Evolutionary conservation across 2,329 filamentous ascomycete species (phyloP), one percentile per base, ranked within the genome.

Genomic region (Fusarium haematococcum): DNA sequence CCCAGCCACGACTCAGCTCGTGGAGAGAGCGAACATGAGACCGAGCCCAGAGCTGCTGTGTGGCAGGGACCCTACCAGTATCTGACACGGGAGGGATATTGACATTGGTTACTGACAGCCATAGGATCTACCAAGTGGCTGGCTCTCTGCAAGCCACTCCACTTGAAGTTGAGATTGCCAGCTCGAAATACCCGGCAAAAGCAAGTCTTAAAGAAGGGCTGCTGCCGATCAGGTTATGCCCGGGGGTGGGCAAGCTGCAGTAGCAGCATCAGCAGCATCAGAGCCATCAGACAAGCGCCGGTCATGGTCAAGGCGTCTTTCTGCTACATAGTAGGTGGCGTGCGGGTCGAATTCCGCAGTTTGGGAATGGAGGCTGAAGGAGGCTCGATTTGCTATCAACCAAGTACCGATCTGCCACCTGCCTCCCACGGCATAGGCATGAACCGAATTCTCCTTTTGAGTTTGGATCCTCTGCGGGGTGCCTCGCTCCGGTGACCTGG

Each of bases 291-390:
- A 32, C 48, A 52, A n/a, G 27, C 48, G 27, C 48, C 27, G 48
- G 48, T 16, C 27, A 32, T 52, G 48, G 48, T 52, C 48, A 32
- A 20, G 48, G 27, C 48, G 27, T 52, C 27, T 48, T 48, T 48
- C 43, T 48, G 25, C 27, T 52, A 20, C 20, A 20, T 20, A 20
- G 20, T 20, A 14, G 43, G 8, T 48, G 43, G 14, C 23, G 43
- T 18, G n/a, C 59, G 20, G 65, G 57, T 32, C 32, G 41, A n/a
- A 33, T 23, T 39, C 45, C 30, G 48, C 48, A 20, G 27, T 54
- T 14, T 52, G 68, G 45, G 68, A 75, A 72, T 75, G 68, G 35
- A 66, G 68, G 48, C 68, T 48, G 48, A 32, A 52, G 48, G n/a
- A 52, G 48, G 48, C 6, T 50, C 50, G 45, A 63, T 48, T 54